These are phyloP conservation scores for Paramecium bursaria DNA, from an alignment of 73 alveolate species.

Conservation along the genomic window DNA sequence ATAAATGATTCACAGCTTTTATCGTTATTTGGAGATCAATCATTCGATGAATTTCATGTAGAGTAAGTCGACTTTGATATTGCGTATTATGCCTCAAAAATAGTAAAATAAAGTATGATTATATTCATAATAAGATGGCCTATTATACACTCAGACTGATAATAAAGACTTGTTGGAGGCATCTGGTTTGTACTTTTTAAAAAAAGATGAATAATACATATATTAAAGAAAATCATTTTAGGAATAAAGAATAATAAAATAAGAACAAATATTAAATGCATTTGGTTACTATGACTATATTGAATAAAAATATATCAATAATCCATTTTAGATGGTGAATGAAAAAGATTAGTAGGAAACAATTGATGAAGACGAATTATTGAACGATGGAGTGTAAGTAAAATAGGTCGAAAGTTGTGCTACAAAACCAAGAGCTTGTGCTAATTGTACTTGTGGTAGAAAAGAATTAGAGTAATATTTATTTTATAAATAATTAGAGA, in stretches of 20 bases:
- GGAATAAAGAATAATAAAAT: neutral
- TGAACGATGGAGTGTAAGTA: constrained; percentile 72
- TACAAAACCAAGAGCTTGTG: constrained; percentile 88
- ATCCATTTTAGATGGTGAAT: constrained; percentile 8
- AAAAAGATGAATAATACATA: too few relatives aligned
- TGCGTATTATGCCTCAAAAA: too few relatives aligned
- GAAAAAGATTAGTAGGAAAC: constrained; percentile 58
- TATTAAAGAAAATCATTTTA: constrained; percentile 9
- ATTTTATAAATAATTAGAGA: constrained; percentile 59
- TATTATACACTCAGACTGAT: too few relatives aligned
- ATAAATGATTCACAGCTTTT: too few relatives aligned
- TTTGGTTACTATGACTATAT: constrained; percentile 54
- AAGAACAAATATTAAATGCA: neutral
- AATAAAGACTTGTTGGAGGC: too few relatives aligned
- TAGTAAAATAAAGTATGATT: too few relatives aligned
- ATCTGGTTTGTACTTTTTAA: too few relatives aligned
- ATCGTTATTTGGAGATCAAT: too few relatives aligned
- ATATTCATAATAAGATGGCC: too few relatives aligned
- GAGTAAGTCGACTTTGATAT: too few relatives aligned
- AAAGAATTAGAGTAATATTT: constrained; percentile 73
- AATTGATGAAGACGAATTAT: constrained; percentile 84
- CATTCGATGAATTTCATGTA: too few relatives aligned
- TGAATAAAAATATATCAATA: constrained; percentile 4
- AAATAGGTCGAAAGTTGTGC: constrained; percentile 72
- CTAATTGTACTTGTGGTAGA: constrained; percentile 93